Evolutionary conservation across 106 monocot species (phyloP).

Genomic region (Allium sativum): DNA sequence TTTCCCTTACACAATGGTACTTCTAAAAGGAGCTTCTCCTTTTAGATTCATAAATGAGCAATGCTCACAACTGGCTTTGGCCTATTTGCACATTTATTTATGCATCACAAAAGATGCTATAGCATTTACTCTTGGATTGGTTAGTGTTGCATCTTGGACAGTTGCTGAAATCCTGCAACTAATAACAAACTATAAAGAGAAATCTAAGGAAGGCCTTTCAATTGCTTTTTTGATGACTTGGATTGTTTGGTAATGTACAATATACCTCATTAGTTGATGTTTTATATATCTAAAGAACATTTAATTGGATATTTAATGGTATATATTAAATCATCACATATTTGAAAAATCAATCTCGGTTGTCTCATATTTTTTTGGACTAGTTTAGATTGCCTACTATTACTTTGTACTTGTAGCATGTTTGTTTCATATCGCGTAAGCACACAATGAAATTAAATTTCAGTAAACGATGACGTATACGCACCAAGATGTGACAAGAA

Average conservation of each 20-base stretch:
- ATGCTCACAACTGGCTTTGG: conserved; percentile 30
- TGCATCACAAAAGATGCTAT: conserved; percentile 24
- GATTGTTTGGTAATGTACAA: conserved; percentile 54
- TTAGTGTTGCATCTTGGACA: conserved; percentile 69
- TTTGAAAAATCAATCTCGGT: no score
- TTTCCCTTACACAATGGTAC: conserved; percentile 11
- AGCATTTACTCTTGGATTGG: conserved; percentile 30
- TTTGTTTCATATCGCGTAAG: no score
- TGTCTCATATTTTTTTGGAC: no score
- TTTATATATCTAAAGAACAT: no score
- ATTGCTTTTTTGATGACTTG: conserved; percentile 61
- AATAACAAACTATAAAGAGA: conserved; percentile 48
- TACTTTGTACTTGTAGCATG: no score
- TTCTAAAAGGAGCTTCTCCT: conserved; percentile 7
- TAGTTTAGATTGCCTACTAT: no score
- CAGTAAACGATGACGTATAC: no score
- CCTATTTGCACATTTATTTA: conserved; percentile 31
- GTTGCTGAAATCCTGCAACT: conserved; percentile 85
- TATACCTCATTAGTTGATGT: background rate
- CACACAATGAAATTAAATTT: no score
- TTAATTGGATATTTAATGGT: no score
- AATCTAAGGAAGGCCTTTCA: conserved; percentile 59
- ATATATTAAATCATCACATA: no score
- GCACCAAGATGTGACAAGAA: no score
- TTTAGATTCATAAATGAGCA: conserved; percentile 6